A percentile compares a stretch with the other conserved stretches of the same genome.
Evolutionary conservation across 2,329 filamentous ascomycete genomes (phyloP).

Genomic region (Aspergillus sp.): DNA sequence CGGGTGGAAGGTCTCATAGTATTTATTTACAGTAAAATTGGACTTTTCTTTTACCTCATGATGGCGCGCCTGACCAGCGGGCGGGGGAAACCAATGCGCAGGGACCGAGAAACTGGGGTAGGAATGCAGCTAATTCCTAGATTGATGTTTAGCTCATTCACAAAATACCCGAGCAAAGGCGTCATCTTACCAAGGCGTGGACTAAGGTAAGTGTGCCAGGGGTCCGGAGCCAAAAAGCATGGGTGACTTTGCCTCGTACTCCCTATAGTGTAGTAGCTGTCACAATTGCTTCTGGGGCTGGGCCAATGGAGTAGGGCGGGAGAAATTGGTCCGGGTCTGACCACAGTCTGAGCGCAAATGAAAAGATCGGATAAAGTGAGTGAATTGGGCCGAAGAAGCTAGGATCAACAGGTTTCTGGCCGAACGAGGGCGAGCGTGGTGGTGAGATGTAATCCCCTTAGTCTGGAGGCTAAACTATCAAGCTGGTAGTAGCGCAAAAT

Average conservation of each 20-base stretch:
- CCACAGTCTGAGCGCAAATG: slow-evolving; percentile 5
- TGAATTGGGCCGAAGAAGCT: neutral
- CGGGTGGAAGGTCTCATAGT: slow-evolving; percentile 22
- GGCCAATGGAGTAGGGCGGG: slow-evolving; percentile 8
- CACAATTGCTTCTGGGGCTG: neutral
- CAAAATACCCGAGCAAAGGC: slow-evolving; percentile 24
- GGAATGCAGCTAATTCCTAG: slow-evolving; percentile 17
- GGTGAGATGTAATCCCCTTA: neutral
- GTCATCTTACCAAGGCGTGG: slow-evolving; percentile 17
- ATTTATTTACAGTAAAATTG: slow-evolving; percentile 14
- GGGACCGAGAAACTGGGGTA: slow-evolving; percentile 20
- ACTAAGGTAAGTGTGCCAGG: neutral
- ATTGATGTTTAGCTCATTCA: slow-evolving; percentile 22
- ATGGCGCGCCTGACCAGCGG: slow-evolving; percentile 23
- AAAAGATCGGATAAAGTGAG: slow-evolving; percentile 6
- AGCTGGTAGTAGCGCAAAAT: neutral
- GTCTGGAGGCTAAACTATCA: neutral
- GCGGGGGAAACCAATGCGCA: slow-evolving; percentile 14
- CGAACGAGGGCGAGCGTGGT: neutral
- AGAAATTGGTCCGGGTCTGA: slow-evolving; percentile 11
- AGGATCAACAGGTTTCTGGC: neutral
- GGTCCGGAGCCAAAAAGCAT: slow-evolving; percentile 1
- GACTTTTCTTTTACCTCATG: slow-evolving; percentile 18
- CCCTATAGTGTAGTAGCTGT: neutral
- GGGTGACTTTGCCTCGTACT: neutral